These are phyloP conservation scores for Ailanthus altissimus DNA, from an alignment of 345 rosid genomes.

Conservation along the genomic window DNA sequence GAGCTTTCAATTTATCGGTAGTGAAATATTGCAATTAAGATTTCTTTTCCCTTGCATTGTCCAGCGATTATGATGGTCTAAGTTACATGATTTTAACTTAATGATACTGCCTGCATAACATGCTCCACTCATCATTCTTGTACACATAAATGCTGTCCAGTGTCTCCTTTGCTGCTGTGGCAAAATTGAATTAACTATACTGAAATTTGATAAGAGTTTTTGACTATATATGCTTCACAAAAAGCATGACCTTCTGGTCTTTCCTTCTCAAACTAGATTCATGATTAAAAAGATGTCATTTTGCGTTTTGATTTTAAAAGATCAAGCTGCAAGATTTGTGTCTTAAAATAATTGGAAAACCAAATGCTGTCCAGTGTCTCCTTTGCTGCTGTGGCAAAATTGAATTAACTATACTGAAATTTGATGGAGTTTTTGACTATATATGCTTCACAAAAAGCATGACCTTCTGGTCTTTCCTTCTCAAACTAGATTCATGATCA, in stretches of 20 bases:
- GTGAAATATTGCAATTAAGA: neutral
- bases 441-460: neutral
- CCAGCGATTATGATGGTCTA: neutral
- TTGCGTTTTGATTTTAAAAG: neutral
- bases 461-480: neutral
- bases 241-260: neutral
- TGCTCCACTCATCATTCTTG: neutral
- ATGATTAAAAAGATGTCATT: neutral
- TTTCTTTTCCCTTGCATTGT: slow-evolving; percentile 1
- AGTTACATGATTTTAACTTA: neutral
- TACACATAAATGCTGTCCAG: neutral
- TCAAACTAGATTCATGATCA: neutral
- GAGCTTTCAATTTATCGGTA: neutral
- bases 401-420: neutral
- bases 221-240: neutral
- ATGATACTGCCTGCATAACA: neutral
- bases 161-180: neutral
- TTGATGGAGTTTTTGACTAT: neutral
- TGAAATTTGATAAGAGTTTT: neutral
- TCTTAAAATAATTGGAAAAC: neutral
- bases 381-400: neutral
- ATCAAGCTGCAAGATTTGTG: neutral
- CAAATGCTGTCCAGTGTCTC: too few species aligned
- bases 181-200: neutral
- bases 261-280: neutral